phyloP scores from a whole-genome alignment of 1,284 basidiomycete genomes.

The Lentinula novae-zelandiae region DNA sequence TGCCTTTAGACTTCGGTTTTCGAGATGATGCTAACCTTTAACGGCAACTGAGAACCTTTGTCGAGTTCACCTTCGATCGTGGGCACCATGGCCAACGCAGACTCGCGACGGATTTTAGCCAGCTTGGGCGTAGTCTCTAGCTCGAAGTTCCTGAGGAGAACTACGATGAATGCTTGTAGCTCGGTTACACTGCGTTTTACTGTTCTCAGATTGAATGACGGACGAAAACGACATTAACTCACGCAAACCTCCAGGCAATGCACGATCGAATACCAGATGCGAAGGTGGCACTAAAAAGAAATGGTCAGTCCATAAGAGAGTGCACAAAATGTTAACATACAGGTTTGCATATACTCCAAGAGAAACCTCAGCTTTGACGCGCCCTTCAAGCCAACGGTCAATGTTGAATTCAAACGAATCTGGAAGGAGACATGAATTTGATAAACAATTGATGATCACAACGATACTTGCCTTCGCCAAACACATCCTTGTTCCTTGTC shows the following conservation, averaged over 20 bases:
- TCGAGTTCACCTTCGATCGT: conserved; percentile 42
- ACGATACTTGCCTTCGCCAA: conserved; percentile 22
- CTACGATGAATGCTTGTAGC: conserved; percentile 46
- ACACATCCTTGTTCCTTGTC: conserved; percentile 26
- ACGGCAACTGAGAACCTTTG: conserved; percentile 45
- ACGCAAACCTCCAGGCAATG: conserved; percentile 53
- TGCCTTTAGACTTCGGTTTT: neutral
- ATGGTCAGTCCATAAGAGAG: neutral
- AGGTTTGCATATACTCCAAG: conserved; percentile 49
- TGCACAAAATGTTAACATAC: conserved; percentile 29
- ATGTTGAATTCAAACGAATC: conserved; percentile 37
- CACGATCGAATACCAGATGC: conserved; percentile 38
- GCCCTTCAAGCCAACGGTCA: conserved; percentile 40
- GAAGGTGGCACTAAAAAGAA: conserved; percentile 37
- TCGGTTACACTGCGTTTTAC: conserved; percentile 34
- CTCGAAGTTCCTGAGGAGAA: conserved; percentile 46
- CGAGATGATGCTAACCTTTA: conserved; percentile 29
- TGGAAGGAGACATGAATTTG: neutral
- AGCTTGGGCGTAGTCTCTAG: conserved; percentile 37
- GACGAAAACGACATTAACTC: conserved; percentile 13
- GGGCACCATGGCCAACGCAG: conserved; percentile 41
- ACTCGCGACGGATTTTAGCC: conserved; percentile 34
- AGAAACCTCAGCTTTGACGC: conserved; percentile 31
- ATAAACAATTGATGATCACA: neutral
- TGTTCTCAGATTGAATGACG: neutral